Conservation (phyloP, 2,329 filamentous ascomycete genomes). For the Sclerotinia nivalis region DNA sequence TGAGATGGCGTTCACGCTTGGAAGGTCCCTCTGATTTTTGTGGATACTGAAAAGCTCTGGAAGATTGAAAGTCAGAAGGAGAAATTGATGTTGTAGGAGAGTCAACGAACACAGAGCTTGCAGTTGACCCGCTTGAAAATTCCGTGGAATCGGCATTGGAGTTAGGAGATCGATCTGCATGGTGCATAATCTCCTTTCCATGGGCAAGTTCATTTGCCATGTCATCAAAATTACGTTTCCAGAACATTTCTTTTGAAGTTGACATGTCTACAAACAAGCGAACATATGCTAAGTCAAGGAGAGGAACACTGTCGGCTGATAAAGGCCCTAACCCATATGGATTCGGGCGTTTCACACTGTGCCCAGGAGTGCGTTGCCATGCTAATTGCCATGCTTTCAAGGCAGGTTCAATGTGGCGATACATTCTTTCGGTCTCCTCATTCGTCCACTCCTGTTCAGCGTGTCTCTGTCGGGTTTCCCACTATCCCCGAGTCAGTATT, state of each 20-base stretch:
- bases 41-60: slow-evolving; percentile 29
- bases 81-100: slow-evolving; percentile 55
- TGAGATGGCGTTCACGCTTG: slow-evolving; percentile 80
- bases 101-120: slow-evolving; percentile 50
- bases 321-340: slow-evolving; percentile 79
- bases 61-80: slow-evolving; percentile 44
- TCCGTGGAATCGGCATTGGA: slow-evolving; percentile 45
- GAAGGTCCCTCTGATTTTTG: slow-evolving; percentile 52
- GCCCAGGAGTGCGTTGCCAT: slow-evolving; percentile 83
- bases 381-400: slow-evolving; percentile 92
- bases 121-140: slow-evolving; percentile 42
- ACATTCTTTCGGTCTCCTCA: slow-evolving; percentile 94
- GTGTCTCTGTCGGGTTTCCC: slow-evolving; percentile 92
- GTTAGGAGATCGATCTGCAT: slow-evolving; percentile 62
- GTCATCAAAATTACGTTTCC: slow-evolving; percentile 89
- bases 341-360: slow-evolving; percentile 82
- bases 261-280: slow-evolving; percentile 92
- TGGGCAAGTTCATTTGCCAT: slow-evolving; percentile 85
- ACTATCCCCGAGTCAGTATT: slow-evolving; percentile 43
- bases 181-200: slow-evolving; percentile 73
- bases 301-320: slow-evolving; percentile 85
- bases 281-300: slow-evolving; percentile 89
- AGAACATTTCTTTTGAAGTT: slow-evolving; percentile 87
- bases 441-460: slow-evolving; percentile 86
- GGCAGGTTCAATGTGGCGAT: slow-evolving; percentile 90